Conservation (phyloP, 805 yeast genomes). For the Candida nanaspora region DNA sequence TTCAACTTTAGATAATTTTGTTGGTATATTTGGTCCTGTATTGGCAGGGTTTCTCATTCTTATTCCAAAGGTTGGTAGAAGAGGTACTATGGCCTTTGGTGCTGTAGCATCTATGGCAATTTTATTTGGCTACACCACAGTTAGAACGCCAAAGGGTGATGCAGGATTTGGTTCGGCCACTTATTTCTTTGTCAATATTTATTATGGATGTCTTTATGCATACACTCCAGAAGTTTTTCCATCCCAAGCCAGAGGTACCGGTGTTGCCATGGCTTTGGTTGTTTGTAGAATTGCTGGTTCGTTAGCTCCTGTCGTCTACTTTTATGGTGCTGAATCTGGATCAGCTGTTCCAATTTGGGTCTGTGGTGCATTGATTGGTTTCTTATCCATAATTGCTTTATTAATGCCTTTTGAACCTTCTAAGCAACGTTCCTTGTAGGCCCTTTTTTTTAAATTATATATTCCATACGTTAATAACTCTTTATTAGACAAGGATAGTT, state of each 20-base stretch:
- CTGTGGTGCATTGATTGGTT: conserved; percentile 47
- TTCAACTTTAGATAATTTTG: conserved; percentile 37
- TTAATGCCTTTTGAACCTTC: conserved; percentile 47
- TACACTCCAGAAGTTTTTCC: conserved; percentile 63
- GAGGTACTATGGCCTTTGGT: conserved; percentile 49
- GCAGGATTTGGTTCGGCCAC: conserved; percentile 44
- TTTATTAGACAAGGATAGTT: too few species aligned
- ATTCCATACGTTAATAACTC: too few species aligned
- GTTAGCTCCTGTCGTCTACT: conserved; percentile 51
- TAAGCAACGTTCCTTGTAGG: neutral
- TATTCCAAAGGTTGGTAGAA: conserved; percentile 39
- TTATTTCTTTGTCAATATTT: conserved; percentile 39
- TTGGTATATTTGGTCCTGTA: conserved; percentile 47
- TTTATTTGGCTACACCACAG: conserved; percentile 57
- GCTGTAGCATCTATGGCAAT: conserved; percentile 49
- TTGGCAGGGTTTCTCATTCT: conserved; percentile 35
- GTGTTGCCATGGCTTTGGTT: conserved; percentile 53
- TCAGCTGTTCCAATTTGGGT: conserved; percentile 56
- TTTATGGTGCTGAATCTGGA: conserved; percentile 39
- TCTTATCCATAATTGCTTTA: conserved; percentile 36
- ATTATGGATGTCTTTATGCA: conserved; percentile 55
- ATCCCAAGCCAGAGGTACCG: conserved; percentile 47
- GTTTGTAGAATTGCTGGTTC: conserved; percentile 45
- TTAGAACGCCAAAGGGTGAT: conserved; percentile 46
- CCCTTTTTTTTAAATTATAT: neutral